These are phyloP conservation scores for Fusarium tricinctum DNA, from an alignment of 2,329 filamentous ascomycete genomes.

Conservation along the genomic window DNA sequence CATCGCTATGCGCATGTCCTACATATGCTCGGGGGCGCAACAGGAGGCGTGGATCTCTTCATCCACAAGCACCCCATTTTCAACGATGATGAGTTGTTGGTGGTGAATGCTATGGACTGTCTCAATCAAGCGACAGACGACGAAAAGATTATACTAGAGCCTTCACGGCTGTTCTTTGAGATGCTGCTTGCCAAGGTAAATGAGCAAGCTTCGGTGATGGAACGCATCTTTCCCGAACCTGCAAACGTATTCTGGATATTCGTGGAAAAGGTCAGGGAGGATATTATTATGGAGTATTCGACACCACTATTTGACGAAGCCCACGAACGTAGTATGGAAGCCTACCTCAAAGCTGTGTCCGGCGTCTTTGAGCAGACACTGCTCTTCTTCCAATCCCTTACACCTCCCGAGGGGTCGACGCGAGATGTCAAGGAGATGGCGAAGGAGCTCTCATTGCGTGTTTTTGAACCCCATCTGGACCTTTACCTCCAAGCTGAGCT, in stretches of 20 bases:
- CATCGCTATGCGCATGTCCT: slow-evolving; percentile 89
- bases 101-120: slow-evolving; percentile 82
- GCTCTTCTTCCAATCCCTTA: slow-evolving; percentile 79
- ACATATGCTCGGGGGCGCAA: slow-evolving; percentile 83
- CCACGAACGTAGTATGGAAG: slow-evolving; percentile 79
- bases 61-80: slow-evolving; percentile 91
- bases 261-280: slow-evolving; percentile 85
- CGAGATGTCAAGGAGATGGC: slow-evolving; percentile 74
- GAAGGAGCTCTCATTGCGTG: slow-evolving; percentile 75
- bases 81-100: slow-evolving; percentile 75
- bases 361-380: slow-evolving; percentile 89
- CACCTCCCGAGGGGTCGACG: slow-evolving; percentile 73
- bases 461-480: slow-evolving; percentile 95
- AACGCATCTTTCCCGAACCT: slow-evolving; percentile 82
- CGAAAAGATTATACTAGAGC: slow-evolving; percentile 77
- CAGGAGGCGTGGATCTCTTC: slow-evolving; percentile 84
- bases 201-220: slow-evolving; percentile 84
- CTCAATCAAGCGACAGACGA: slow-evolving; percentile 76
- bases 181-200: slow-evolving; percentile 80
- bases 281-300: slow-evolving; percentile 88
- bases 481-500: slow-evolving; percentile 93
- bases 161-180: slow-evolving; percentile 86
- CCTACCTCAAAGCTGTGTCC: slow-evolving; percentile 88
- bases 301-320: slow-evolving; percentile 89
- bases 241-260: slow-evolving; percentile 81